phyloP scores from a whole-genome alignment of 805 yeast genomes.

The Yamadazyma kitorensis region DNA sequence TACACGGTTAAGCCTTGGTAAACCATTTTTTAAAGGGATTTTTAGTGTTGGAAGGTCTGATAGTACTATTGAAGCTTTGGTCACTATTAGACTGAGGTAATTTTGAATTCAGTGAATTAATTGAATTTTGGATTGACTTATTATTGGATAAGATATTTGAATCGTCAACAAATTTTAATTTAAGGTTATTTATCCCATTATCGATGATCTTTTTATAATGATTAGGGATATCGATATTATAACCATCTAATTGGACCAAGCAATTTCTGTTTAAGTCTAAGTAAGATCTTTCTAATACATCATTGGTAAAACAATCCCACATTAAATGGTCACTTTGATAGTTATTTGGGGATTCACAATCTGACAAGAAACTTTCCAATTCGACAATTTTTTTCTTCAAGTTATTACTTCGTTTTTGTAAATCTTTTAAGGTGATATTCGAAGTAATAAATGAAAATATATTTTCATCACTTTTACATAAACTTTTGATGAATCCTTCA shows the following conservation, averaged over 20 bases:
- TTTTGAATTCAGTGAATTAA: neutral
- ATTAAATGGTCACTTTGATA: constrained; percentile 19
- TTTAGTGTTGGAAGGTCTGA: constrained; percentile 19
- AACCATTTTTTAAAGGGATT: constrained; percentile 44
- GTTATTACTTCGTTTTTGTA: constrained; percentile 38
- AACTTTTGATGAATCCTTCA: constrained; percentile 53
- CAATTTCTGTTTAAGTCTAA: constrained; percentile 31
- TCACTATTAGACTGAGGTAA: constrained; percentile 1
- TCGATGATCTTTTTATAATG: constrained; percentile 29
- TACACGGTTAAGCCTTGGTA: no score
- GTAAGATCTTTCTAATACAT: constrained; percentile 25
- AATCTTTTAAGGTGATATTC: constrained; percentile 40
- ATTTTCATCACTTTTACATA: constrained; percentile 26
- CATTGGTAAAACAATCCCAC: constrained; percentile 36
- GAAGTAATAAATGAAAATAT: constrained; percentile 40
- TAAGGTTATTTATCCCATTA: constrained; percentile 29
- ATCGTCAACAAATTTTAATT: constrained; percentile 28
- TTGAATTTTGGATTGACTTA: constrained; percentile 1
- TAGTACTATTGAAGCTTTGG: constrained; percentile 7
- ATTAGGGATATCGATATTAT: constrained; percentile 19
- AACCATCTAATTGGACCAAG: constrained; percentile 28
- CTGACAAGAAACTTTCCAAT: constrained; percentile 27
- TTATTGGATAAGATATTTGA: neutral
- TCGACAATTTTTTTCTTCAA: constrained; percentile 28
- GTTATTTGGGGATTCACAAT: constrained; percentile 31